Base-by-base conservation (phyloP, 495 filamentous ascomycete species). In the Aspergillus panamensis region DNA sequence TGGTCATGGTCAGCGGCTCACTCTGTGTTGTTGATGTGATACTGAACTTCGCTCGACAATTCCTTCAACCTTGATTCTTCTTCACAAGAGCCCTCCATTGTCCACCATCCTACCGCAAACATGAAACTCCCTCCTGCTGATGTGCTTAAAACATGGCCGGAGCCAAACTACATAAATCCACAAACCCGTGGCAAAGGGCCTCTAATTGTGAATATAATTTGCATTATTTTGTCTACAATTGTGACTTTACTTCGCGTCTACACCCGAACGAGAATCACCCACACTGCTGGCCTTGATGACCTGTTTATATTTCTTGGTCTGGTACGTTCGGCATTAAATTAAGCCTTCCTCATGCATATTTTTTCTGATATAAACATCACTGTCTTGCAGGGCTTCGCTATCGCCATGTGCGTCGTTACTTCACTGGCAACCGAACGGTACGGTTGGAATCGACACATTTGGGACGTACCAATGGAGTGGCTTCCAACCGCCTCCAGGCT, bases 361-460 rank as follows among this genome's bases (percentile, higher is more conserved):
- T 8, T 53, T 16, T 12, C 8, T 20, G 25, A 16, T 40, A 35
- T 30, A 25, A 4, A n/a, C 2, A 25, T 25, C 5, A 5, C 30
- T n/a, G 8, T 19, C 3, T 16, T 53, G 50, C 48, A 68, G 66
- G 48, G 12, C 8, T 73, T 65, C 43, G 49, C 57, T 17, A 73
- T 79, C 31, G 76, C 70, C 19, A 81, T 80, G 68, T 75, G 70
- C 6, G 67, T 73, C 9, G 60, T 77, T 10, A 69, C 74, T 5
- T 77, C 73, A 0, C 21, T 81, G 8, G 69, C 76, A 21, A 72
- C 71, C 0, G 73, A 77, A 39, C 32, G 67, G 0, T 80, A 76
- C 56, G 78, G 79, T 25, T 83, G 80, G 81, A 75, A 80, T 53
- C 73, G 82, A 21, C 84, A 86, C 65, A 61, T 79, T 33, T 84